Conservation (phyloP, 75 land plant species). For the Sequoiadendron giganteum region DNA sequence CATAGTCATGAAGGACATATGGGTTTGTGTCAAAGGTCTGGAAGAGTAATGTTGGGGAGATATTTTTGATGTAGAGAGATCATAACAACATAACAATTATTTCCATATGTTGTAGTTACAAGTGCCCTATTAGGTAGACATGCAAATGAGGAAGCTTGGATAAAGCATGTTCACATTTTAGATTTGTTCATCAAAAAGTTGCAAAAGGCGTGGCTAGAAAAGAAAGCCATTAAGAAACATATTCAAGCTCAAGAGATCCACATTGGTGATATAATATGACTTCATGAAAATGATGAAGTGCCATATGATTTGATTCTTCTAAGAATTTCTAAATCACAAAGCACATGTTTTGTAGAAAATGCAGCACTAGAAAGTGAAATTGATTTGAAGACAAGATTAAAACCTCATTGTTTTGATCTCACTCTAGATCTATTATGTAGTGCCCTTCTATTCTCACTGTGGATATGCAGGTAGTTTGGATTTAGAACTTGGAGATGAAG, state of each 20-base stretch:
- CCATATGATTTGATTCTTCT: constrained; percentile 94
- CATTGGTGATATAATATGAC: constrained; percentile 91
- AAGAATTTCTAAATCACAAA: constrained; percentile 83
- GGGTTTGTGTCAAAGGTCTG: too few species aligned
- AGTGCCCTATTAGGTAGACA: too few species aligned
- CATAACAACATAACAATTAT: too few species aligned
- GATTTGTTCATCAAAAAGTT: too few species aligned
- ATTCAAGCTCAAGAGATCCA: constrained; percentile 90
- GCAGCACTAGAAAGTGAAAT: constrained; percentile 96
- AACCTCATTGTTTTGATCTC: constrained; percentile 87
- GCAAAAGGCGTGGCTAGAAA: constrained; percentile 80
- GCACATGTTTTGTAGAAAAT: constrained; percentile 86
- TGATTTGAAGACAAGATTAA: constrained; percentile 83
- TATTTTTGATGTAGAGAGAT: too few species aligned
- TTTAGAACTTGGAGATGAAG: too few species aligned
- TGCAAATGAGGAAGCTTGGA: too few species aligned
- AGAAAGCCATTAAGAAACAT: constrained; percentile 64
- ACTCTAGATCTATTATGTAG: constrained; percentile 61
- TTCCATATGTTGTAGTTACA: background rate
- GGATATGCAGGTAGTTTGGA: too few species aligned
- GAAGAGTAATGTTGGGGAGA: too few species aligned
- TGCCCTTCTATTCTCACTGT: too few species aligned
- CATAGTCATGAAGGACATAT: too few species aligned
- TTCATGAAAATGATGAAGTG: constrained; percentile 95
- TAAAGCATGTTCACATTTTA: too few species aligned